phyloP scores from a whole-genome alignment of 257 asterid species.

The Echites panduratus region DNA sequence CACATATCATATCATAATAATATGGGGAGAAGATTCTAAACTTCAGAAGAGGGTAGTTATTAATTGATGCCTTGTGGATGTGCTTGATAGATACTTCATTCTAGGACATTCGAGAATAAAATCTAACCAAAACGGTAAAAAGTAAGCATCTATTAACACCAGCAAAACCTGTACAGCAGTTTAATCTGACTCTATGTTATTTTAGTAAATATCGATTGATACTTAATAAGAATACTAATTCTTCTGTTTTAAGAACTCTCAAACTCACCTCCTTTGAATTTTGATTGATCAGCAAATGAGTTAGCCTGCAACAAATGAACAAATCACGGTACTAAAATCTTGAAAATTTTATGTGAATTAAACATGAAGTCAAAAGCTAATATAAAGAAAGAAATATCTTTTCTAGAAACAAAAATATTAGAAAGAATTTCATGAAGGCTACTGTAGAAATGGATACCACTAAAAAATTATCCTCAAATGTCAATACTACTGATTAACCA shows the following conservation, averaged over 20 bases:
- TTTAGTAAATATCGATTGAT: background rate
- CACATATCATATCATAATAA: background rate
- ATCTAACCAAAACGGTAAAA: background rate
- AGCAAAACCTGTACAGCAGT: background rate
- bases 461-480: background rate
- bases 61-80: too few relatives aligned
- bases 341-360: background rate
- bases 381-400: background rate
- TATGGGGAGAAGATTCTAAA: background rate
- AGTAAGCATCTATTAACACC: background rate
- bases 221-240: background rate
- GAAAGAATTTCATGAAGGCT: background rate
- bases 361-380: background rate
- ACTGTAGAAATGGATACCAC: background rate
- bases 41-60: background rate
- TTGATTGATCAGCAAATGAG: conserved; percentile 72
- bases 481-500: too few relatives aligned
- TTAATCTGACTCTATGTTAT: background rate
- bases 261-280: conserved; percentile 82
- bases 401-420: background rate
- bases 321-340: background rate
- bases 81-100: background rate
- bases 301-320: conserved; percentile 58
- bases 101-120: background rate
- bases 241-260: background rate